A percentile compares a stretch with the other conserved stretches of the same genome.
Evolutionary conservation across 192 early-diverging fungal species (phyloP).

Genomic region (Coemansia sp.): DNA sequence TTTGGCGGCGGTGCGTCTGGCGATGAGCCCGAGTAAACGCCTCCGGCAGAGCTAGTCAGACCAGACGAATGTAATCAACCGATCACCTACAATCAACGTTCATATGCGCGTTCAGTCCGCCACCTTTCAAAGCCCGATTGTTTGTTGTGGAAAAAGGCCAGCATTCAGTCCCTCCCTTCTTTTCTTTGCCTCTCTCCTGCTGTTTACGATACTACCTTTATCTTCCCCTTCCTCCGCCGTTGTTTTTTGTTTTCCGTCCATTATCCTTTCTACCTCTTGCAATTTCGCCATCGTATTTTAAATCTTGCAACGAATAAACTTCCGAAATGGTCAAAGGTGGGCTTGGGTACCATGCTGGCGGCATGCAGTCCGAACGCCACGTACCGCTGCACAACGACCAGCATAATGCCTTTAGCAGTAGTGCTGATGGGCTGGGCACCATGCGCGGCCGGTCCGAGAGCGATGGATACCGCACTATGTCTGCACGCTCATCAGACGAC

Average conservation of each 20-base stretch:
- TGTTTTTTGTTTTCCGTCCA: too few species aligned
- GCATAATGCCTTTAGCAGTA: constrained; percentile 1
- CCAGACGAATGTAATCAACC: neutral
- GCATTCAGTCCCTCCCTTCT: neutral
- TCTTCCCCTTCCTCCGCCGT: too few species aligned
- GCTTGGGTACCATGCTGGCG: constrained; percentile 9
- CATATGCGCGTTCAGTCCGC: neutral
- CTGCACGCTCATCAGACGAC: constrained; percentile 43
- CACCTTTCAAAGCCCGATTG: neutral
- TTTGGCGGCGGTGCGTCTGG: constrained; percentile 12
- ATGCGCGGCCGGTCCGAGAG: constrained; percentile 37
- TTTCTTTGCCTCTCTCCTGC: neutral
- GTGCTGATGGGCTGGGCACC: constrained; percentile 7
- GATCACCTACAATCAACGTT: neutral
- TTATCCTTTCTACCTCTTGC: neutral
- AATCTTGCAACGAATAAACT: neutral
- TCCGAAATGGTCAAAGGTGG: constrained; percentile 1
- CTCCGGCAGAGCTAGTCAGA: neutral
- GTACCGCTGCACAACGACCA: constrained; percentile 22
- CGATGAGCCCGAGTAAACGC: constrained; percentile 9
- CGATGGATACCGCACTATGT: constrained; percentile 26
- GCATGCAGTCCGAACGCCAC: constrained; percentile 22
- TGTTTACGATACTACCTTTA: neutral
- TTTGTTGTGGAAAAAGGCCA: neutral
- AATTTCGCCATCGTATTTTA: neutral